A percentile compares a stretch with the other conserved stretches of the same genome.
These are phyloP conservation scores for Oenanthe sinensis DNA, from an alignment of 129 eudicot genomes.

Conservation along the genomic window DNA sequence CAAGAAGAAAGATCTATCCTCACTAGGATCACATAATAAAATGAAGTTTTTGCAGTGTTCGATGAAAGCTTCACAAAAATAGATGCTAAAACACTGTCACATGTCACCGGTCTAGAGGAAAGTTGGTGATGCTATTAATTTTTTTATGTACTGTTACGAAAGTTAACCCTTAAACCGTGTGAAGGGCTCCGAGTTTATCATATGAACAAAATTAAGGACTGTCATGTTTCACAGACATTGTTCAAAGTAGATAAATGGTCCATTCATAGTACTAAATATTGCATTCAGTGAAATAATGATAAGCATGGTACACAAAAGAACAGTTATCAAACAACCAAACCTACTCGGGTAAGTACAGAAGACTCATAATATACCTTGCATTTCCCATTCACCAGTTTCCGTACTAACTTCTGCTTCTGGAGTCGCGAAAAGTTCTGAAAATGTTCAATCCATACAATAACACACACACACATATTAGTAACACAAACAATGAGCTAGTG, in stretches of 20 bases:
- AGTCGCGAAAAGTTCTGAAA: conserved; percentile 44
- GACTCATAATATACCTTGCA: conserved; percentile 54
- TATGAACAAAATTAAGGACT: neutral
- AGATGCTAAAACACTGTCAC: too few species aligned
- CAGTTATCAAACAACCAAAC: neutral
- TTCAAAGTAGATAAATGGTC: neutral
- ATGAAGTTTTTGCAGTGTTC: too few species aligned
- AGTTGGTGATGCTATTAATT: too few species aligned
- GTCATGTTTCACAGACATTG: neutral
- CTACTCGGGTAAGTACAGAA: neutral
- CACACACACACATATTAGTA: neutral
- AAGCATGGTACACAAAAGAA: neutral
- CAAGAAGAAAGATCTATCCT: too few species aligned
- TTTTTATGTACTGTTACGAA: too few species aligned
- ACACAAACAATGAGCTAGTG: neutral
- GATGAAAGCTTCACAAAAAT: too few species aligned
- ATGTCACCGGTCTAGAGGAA: too few species aligned
- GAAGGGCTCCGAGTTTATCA: neutral
- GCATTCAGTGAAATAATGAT: neutral
- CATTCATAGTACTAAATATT: neutral
- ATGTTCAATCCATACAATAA: conserved; percentile 12
- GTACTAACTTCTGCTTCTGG: conserved; percentile 68
- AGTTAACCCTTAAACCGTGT: too few species aligned
- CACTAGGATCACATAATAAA: too few species aligned
- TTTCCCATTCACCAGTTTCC: conserved; percentile 82